phyloP scores from a whole-genome alignment of 208 protist genomes.

The Trypanosoma platydactyli region DNA sequence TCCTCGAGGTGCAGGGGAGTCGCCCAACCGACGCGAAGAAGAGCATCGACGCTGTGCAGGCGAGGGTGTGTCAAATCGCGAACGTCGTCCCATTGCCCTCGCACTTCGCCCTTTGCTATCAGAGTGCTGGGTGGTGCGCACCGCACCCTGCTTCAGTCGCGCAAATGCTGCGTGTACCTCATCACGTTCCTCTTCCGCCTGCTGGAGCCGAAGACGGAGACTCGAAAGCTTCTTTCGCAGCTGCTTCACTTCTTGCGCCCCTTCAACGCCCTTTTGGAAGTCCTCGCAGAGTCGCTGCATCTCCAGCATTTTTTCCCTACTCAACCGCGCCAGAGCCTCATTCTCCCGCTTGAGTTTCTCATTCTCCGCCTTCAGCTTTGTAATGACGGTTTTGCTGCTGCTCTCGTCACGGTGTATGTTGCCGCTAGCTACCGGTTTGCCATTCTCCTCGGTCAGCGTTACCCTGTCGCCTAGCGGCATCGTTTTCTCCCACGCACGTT shows the following conservation, averaged over 20 bases:
- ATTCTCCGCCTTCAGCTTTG: slow-evolving; percentile 50
- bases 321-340: slow-evolving; percentile 53
- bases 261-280: slow-evolving; percentile 52
- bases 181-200: slow-evolving; percentile 42
- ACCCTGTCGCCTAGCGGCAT: neutral
- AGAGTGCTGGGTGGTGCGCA: neutral
- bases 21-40: slow-evolving; percentile 24
- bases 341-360: slow-evolving; percentile 62
- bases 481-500: neutral
- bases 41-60: slow-evolving; percentile 3
- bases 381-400: slow-evolving; percentile 8
- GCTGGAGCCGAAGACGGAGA: slow-evolving; percentile 46
- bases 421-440: neutral
- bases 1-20: slow-evolving; percentile 53
- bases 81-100: slow-evolving; percentile 13
- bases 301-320: slow-evolving; percentile 81
- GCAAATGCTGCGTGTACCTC: slow-evolving; percentile 32
- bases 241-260: slow-evolving; percentile 42
- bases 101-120: slow-evolving; percentile 21
- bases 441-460: neutral
- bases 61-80: slow-evolving; percentile 34
- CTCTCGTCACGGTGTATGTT: neutral
- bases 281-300: slow-evolving; percentile 83
- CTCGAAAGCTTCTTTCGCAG: slow-evolving; percentile 47
- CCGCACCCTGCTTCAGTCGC: slow-evolving; percentile 12